A percentile compares a stretch with the other conserved stretches of the same genome.
Evolutionary conservation across 2,329 filamentous ascomycete species (phyloP).

Genomic region (Cladobotryum mycophilum): DNA sequence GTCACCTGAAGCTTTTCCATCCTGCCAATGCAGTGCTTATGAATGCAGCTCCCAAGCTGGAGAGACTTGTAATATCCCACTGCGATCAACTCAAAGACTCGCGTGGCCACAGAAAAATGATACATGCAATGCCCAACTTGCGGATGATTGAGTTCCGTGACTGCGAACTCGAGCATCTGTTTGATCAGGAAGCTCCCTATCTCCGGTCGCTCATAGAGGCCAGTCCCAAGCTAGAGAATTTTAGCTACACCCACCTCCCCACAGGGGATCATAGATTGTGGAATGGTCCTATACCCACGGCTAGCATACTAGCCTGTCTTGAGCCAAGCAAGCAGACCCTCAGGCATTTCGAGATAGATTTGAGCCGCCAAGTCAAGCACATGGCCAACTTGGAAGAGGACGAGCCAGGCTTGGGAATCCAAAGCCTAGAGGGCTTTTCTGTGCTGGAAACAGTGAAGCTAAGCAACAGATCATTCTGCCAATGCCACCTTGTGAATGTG

Average conservation of each 20-base stretch:
- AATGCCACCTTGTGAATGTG: too few relatives aligned
- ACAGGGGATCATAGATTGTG: neutral
- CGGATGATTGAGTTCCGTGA: neutral
- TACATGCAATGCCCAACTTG: neutral
- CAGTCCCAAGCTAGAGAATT: neutral
- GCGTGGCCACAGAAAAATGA: neutral
- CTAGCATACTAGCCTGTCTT: neutral
- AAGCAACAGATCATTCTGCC: too few relatives aligned
- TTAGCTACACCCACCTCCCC: neutral
- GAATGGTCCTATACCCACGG: neutral
- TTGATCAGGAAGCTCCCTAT: too few relatives aligned
- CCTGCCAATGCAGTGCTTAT: neutral
- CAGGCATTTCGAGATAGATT: neutral
- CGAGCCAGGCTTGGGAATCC: neutral
- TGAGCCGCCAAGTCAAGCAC: neutral
- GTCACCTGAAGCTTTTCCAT: neutral
- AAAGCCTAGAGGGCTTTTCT: neutral
- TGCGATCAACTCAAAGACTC: too few relatives aligned
- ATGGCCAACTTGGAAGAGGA: neutral
- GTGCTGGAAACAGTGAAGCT: neutral
- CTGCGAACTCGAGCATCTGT: neutral
- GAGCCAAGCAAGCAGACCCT: neutral
- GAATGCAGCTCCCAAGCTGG: neutral
- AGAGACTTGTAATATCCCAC: neutral
- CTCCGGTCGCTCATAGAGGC: neutral